Percentiles rank a stretch among this genome's conserved stretches.
Evolutionary conservation across 495 filamentous ascomycete genomes (phyloP).

Genomic region (Stereocaulon alpinum): DNA sequence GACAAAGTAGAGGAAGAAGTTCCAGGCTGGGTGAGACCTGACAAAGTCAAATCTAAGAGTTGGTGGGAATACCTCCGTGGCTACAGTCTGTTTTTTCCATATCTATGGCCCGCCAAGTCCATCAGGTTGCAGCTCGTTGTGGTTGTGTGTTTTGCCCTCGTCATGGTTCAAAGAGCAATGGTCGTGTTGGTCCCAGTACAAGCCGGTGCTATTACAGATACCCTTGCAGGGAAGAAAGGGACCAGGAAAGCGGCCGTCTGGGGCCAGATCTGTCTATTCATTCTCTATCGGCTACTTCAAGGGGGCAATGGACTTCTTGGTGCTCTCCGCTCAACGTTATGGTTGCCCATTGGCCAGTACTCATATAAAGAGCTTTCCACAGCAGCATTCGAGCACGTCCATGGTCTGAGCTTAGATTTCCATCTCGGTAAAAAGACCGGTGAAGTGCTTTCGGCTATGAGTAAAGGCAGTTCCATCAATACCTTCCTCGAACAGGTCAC

Average conservation of each 20-base stretch:
- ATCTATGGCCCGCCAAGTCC: conserved; percentile 82
- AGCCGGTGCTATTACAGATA: conserved; percentile 60
- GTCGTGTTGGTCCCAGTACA: conserved; percentile 75
- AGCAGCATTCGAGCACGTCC: conserved; percentile 93
- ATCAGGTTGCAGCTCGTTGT: conserved; percentile 60
- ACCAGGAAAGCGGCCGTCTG: conserved; percentile 43
- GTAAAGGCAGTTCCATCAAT: conserved; percentile 93
- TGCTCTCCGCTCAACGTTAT: conserved; percentile 68
- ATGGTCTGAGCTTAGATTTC: conserved; percentile 88
- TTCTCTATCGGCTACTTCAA: conserved; percentile 75
- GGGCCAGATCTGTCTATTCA: conserved; percentile 64
- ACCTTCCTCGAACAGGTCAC: conserved; percentile 92
- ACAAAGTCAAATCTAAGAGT: conserved; percentile 53
- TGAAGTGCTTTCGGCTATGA: conserved; percentile 86
- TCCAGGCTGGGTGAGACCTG: conserved; percentile 52
- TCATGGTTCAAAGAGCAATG: conserved; percentile 64
- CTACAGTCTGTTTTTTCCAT: conserved; percentile 85
- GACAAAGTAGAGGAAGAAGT: conserved; percentile 26
- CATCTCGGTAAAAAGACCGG: conserved; percentile 95
- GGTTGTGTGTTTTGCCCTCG: conserved; percentile 66
- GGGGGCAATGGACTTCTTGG: conserved; percentile 79
- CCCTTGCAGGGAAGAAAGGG: conserved; percentile 39
- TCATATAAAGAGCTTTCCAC: conserved; percentile 91
- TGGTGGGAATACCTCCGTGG: conserved; percentile 83
- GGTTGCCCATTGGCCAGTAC: conserved; percentile 94